Evolutionary conservation across 352 stramenopile genomes (phyloP).

Genomic region (Pythium aristosporum): DNA sequence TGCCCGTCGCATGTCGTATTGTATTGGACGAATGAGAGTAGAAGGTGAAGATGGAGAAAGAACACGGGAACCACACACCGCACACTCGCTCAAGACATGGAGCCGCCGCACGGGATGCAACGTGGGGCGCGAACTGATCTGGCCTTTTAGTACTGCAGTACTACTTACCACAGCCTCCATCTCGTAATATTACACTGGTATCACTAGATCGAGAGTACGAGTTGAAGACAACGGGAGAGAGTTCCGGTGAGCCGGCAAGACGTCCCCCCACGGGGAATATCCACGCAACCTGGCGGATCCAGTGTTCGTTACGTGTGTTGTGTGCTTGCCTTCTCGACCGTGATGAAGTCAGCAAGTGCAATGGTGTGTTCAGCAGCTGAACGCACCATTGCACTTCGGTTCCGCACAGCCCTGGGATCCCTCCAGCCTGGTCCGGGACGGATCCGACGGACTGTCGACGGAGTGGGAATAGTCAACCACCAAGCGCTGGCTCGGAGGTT

Average conservation of each 20-base stretch:
- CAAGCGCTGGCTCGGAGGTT: not conserved
- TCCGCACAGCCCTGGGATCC: not conserved
- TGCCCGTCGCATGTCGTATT: constrained; percentile 5
- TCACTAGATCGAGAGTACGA: too few species aligned
- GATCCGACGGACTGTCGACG: not conserved
- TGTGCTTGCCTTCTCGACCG: too few species aligned
- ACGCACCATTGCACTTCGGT: not conserved
- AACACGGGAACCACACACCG: not conserved
- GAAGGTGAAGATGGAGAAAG: not conserved
- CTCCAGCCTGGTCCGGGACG: not conserved
- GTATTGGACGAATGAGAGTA: constrained; percentile 2
- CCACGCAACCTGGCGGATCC: too few species aligned
- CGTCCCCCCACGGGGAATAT: too few species aligned
- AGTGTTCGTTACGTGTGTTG: too few species aligned
- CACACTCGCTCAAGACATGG: not conserved
- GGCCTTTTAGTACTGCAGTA: too few species aligned
- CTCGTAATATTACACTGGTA: too few species aligned
- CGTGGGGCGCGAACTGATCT: not conserved
- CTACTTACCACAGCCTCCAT: too few species aligned
- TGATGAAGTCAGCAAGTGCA: too few species aligned
- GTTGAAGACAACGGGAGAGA: too few species aligned
- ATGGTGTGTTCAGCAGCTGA: not conserved
- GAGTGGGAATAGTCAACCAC: not conserved
- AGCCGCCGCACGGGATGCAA: constrained; percentile 1
- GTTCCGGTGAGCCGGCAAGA: too few species aligned